Base-by-base conservation (phyloP, 2,329 filamentous ascomycete genomes). In the Fusarium xyrophilum region DNA sequence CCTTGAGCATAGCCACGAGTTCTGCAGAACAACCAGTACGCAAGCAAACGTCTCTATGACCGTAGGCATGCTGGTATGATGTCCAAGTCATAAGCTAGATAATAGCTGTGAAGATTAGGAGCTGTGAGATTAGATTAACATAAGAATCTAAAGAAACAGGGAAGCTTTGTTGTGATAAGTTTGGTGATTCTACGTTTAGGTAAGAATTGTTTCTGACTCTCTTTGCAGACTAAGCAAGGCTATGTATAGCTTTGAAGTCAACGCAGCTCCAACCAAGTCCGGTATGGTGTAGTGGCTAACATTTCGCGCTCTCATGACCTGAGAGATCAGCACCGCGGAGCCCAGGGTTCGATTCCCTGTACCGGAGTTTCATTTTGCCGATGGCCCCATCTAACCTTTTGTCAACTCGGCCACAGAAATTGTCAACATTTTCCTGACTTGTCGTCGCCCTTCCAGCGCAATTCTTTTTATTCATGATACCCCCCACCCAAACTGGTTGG, bases 211-310 rank as follows among this genome's bases (percentile, higher is more conserved):
- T 35, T 11, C 33, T 6, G 6, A n/a, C 11, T n/a, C 35, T 38
- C 36, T 7, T 14, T 38, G n/a, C n/a, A n/a, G n/a, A n/a, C n/a
- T n/a, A n/a, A n/a, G n/a, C n/a, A n/a, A n/a, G n/a, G n/a, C n/a
- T n/a, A n/a, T n/a, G n/a, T n/a, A n/a, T n/a, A n/a, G n/a, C n/a
- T n/a, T n/a, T n/a, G n/a, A n/a, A n/a, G n/a, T n/a, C n/a, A n/a
- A n/a, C n/a, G n/a, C n/a, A n/a, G n/a, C n/a, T n/a, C n/a, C n/a
- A 43, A n/a, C 23, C 25, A 14, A 27, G 23, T 75, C 73, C 73
- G 73, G 74, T 75, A 76, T 76, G 74, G 73, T 76, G 74, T 76
- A 76, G 73, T 76, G 73, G 74, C 74, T 73, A 75, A 75, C 74
- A 75, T 75, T 75, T 75, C 72, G 70, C 74, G 74, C 74, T 75